Percentiles rank a stretch among this genome's conserved stretches.
Evolutionary conservation across 1,284 basidiomycete genomes (phyloP).

Genomic region (Cryptococcus sp.): DNA sequence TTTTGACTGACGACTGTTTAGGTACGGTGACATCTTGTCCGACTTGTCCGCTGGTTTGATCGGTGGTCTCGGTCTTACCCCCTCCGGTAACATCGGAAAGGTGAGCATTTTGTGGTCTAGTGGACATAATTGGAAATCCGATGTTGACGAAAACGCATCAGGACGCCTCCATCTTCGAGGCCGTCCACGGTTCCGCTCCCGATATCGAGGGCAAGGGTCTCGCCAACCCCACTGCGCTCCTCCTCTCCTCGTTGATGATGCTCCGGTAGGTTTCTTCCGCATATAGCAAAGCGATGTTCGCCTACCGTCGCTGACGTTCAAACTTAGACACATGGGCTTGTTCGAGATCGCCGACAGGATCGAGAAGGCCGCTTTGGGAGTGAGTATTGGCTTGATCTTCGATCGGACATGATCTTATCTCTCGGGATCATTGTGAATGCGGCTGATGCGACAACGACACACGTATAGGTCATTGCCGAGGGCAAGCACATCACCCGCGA

Average conservation of each 20-base stretch:
- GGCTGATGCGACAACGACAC: conserved; percentile 83
- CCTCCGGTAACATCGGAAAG: conserved; percentile 96
- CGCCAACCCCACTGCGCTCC: conserved; percentile 96
- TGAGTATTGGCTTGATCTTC: conserved; percentile 54
- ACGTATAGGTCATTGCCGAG: conserved; percentile 89
- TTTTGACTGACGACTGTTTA: conserved; percentile 7
- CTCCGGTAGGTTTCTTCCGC: conserved; percentile 63
- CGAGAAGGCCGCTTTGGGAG: conserved; percentile 83
- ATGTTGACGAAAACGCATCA: conserved; percentile 47
- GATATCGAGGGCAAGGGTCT: conserved; percentile 80
- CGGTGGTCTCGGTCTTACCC: conserved; percentile 95
- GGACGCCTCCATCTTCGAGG: conserved; percentile 99
- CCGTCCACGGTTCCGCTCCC: conserved; percentile 91
- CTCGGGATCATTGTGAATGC: conserved; percentile 39
- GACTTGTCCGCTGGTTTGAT: conserved; percentile 99
- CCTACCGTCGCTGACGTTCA: too few relatives aligned
- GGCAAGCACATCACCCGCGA: conserved; percentile 91
- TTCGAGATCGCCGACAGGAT: conserved; percentile 84
- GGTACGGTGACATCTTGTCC: conserved; percentile 82
- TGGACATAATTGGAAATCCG: not conserved
- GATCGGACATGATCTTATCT: conserved; percentile 7
- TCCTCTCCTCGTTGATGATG: conserved; percentile 97
- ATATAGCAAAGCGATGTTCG: not conserved
- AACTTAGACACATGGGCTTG: conserved; percentile 85
- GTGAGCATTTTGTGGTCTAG: conserved; percentile 56